A percentile compares a stretch with the other conserved stretches of the same genome.
Conservation (phyloP, 2,329 filamentous ascomycete genomes). For the Elsinoe batatas region DNA sequence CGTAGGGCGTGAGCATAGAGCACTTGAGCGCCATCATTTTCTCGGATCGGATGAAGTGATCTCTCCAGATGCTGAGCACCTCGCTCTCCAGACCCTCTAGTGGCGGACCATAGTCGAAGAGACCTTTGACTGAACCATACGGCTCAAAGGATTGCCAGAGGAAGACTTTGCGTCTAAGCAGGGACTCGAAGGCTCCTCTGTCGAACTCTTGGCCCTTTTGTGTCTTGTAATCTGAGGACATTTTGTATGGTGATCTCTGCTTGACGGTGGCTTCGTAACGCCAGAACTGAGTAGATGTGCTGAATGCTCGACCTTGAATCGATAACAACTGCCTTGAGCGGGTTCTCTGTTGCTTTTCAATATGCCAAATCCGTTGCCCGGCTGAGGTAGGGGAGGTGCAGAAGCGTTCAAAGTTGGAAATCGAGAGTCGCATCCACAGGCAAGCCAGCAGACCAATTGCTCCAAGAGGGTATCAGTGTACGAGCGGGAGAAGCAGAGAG, state of each 20-base stretch:
- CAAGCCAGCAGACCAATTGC: background rate
- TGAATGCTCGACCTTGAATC: background rate
- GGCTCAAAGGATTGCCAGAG: constrained; percentile 95
- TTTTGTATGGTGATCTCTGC: constrained; percentile 33
- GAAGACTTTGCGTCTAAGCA: constrained; percentile 82
- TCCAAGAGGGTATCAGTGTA: background rate
- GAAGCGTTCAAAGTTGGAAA: background rate
- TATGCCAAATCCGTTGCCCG: background rate
- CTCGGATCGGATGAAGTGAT: constrained; percentile 87
- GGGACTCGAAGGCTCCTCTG: constrained; percentile 66
- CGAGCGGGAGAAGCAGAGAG: background rate
- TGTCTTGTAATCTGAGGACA: constrained; percentile 59
- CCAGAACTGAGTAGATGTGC: constrained; percentile 5
- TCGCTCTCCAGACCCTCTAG: constrained; percentile 79
- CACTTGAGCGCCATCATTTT: constrained; percentile 95
- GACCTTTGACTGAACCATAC: constrained; percentile 47
- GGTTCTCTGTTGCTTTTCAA: no score
- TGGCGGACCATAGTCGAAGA: constrained; percentile 89
- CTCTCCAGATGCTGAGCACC: constrained; percentile 80
- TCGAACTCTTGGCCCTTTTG: constrained; percentile 87
- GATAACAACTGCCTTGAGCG: no score
- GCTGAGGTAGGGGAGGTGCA: background rate
- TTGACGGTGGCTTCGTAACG: constrained; percentile 22
- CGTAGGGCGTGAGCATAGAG: constrained; percentile 84
- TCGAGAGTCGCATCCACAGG: background rate